Conservation (phyloP, 352 stramenopile genomes). For the Globisporangium sylvaticum region DNA sequence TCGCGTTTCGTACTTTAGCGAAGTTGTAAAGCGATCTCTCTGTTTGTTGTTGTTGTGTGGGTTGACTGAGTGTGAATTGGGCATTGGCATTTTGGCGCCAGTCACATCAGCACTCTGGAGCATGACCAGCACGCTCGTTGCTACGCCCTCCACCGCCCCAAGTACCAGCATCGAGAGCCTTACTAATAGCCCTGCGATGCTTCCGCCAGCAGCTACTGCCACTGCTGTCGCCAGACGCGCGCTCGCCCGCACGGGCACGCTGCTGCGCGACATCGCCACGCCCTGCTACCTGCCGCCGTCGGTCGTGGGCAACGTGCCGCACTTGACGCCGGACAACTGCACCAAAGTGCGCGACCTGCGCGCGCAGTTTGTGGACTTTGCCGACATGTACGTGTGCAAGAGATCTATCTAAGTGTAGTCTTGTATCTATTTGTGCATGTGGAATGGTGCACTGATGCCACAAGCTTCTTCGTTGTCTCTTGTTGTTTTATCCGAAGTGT, state of each 20-base stretch:
- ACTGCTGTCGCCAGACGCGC: conserved; percentile 5
- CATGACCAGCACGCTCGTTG: conserved; percentile 23
- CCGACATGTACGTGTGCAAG: conserved; percentile 51
- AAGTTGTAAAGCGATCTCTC: background rate
- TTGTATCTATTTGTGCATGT: conserved; percentile 10
- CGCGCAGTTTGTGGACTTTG: conserved; percentile 62
- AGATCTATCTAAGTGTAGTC: conserved; percentile 6
- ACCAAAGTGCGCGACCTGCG: conserved; percentile 52
- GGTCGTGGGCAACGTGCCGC: conserved; percentile 60
- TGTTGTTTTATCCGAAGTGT: conserved; percentile 18
- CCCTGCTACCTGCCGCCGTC: conserved; percentile 73
- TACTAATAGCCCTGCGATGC: conserved; percentile 23
- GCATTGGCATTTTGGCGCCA: background rate
- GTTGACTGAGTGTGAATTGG: background rate
- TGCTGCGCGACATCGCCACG: conserved; percentile 36
- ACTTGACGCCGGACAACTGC: conserved; percentile 75
- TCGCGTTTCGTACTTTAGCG: background rate
- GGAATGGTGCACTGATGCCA: background rate
- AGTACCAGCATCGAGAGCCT: background rate
- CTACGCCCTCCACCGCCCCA: background rate
- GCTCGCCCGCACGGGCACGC: conserved; percentile 33
- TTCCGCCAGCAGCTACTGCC: conserved; percentile 13
- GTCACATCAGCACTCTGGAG: background rate
- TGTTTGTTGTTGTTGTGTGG: background rate
- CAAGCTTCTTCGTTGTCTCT: background rate